Evolutionary conservation across 768 basidiomycete genomes (phyloP), one percentile per base, ranked within the genome.

Genomic region (Leccinum sublutescens): DNA sequence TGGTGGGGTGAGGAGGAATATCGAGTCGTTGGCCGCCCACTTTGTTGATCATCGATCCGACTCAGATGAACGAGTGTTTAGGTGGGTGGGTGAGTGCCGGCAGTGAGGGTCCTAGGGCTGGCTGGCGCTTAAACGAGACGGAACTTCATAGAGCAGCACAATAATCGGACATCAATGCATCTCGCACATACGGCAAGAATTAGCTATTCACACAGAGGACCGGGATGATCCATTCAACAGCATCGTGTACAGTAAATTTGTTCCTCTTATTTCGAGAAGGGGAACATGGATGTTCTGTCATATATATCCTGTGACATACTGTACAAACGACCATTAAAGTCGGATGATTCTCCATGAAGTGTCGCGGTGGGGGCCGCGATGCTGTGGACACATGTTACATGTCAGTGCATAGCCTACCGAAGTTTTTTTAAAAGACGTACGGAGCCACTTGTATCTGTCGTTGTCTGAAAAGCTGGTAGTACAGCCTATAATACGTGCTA

Each of bases 101-200:
- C 47, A 14, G 17, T 12, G 14, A 38, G 6, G 14, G 14, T 6
- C 34, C 14, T 33, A 33, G 33, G 11, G 11, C 33, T 33, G 17
- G 38, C 21, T 47, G 14, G 36, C 25, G 10, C 29, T 33, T 4
- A 29, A 29, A 31, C 29, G 10, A 29, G 34, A 38, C 17, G 11
- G 23, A 23, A 23, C 23, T n/a, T 15, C 31, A 17, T 62, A 59
- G 53, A 45, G 47, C 25, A 49, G 36, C 15, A 38, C 36, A 52
- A 25, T 14, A 21, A 52, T 59, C 31, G 57, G 62, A 59, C 58
- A 23, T 38, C 36, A 36, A 14, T 15, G 34, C 11, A 27, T 33
- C 33, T 48, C 19, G 12, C 56, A 57, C 8, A 12, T 15, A 38
- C 7, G 36, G 15, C 36, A 38, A 38, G 15, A 38, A 38, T 38